phyloP scores from a whole-genome alignment of 768 basidiomycete genomes.

The Amylocystis lapponica region DNA sequence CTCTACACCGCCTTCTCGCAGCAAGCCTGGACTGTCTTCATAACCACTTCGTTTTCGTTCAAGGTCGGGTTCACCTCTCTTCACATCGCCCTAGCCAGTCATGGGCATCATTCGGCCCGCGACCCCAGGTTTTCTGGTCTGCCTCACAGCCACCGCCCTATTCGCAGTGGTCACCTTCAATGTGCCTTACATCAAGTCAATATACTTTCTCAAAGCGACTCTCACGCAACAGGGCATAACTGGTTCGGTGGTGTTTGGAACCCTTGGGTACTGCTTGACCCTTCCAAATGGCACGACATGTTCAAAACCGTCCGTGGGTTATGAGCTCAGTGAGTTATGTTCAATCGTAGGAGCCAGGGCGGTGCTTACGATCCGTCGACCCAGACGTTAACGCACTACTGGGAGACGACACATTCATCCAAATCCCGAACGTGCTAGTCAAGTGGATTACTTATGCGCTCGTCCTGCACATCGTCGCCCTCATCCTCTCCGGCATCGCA shows the following conservation, averaged over 20 bases:
- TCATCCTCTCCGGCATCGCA: conserved; percentile 63
- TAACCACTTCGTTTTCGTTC: neutral
- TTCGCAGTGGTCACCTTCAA: conserved; percentile 87
- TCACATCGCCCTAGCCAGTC: conserved; percentile 1
- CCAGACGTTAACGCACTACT: conserved; percentile 80
- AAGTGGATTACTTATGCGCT: conserved; percentile 97
- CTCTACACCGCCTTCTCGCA: neutral
- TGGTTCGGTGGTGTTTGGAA: conserved; percentile 79
- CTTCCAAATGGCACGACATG: conserved; percentile 56
- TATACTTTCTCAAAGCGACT: conserved; percentile 83
- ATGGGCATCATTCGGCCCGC: conserved; percentile 77
- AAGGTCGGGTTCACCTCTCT: neutral
- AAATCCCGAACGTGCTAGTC: conserved; percentile 78
- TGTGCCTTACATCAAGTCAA: conserved; percentile 82
- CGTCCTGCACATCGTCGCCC: conserved; percentile 86
- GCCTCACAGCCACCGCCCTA: conserved; percentile 69
- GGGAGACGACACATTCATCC: conserved; percentile 53
- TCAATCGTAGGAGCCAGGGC: too few relatives aligned
- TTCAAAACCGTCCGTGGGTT: conserved; percentile 78
- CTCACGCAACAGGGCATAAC: conserved; percentile 40
- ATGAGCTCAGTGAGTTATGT: conserved; percentile 77
- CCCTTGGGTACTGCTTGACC: conserved; percentile 81
- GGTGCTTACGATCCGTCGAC: neutral
- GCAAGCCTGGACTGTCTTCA: neutral
- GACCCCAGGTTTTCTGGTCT: conserved; percentile 85